phyloP scores from a whole-genome alignment of 345 rosid species.

The Camelina sativa region DNA sequence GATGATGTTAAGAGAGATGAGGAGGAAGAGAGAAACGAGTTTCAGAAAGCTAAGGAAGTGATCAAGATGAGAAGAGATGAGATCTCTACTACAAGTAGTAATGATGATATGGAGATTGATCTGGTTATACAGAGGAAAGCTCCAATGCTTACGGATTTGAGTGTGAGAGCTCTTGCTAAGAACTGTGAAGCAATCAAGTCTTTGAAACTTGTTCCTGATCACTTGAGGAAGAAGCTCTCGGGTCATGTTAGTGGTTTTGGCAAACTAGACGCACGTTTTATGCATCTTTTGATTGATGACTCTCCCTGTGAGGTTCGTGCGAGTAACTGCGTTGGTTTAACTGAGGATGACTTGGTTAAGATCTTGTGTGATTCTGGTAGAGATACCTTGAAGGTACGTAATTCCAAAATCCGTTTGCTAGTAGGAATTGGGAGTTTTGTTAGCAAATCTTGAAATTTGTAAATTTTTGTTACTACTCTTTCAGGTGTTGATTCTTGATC shows the following conservation, averaged over 20 bases:
- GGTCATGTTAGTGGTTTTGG: conserved; percentile 38
- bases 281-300: conserved; percentile 50
- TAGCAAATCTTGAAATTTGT: not conserved
- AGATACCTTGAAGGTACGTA: conserved; percentile 42
- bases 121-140: not conserved
- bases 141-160: conserved; percentile 48
- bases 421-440: not conserved
- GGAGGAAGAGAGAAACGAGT: conserved; percentile 20
- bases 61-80: conserved; percentile 41
- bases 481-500: conserved; percentile 57
- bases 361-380: conserved; percentile 47
- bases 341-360: conserved; percentile 45
- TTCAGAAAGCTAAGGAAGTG: conserved; percentile 41
- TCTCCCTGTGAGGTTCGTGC: conserved; percentile 49
- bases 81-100: not conserved
- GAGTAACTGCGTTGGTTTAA: conserved; percentile 40
- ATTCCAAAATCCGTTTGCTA: not conserved
- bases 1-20: not conserved
- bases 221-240: conserved; percentile 46
- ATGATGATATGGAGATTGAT: not conserved
- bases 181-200: conserved; percentile 48
- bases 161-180: conserved; percentile 46
- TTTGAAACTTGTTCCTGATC: conserved; percentile 50
- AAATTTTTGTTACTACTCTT: too few species aligned
- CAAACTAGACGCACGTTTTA: conserved; percentile 41